Percentiles rank a stretch among this genome's conserved stretches.
phyloP scores from a whole-genome alignment of 164 flowering plant genomes.

The Liquidambar formosana region DNA sequence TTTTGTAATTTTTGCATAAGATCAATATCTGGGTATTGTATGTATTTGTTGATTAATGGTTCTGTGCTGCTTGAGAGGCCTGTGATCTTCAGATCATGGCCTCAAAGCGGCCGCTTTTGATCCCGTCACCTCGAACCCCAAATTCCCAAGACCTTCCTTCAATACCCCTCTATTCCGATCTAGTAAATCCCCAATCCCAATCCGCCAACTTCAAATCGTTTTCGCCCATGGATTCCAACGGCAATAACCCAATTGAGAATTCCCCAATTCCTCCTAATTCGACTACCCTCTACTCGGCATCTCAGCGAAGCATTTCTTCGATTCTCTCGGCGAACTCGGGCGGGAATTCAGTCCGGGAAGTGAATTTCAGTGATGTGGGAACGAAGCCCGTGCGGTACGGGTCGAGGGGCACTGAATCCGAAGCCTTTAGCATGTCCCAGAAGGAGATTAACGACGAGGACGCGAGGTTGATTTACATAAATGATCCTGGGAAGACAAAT shows the following conservation, averaged over 20 bases:
- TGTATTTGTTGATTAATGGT: slow-evolving; percentile 14
- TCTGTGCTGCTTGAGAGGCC: slow-evolving; percentile 15
- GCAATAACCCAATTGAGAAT: slow-evolving; percentile 27
- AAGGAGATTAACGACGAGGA: slow-evolving; percentile 86
- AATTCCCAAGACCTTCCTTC: slow-evolving; percentile 13
- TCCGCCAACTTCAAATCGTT: slow-evolving; percentile 5
- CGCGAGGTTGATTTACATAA: slow-evolving; percentile 65
- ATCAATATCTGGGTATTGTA: slow-evolving; percentile 18
- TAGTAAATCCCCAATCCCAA: slow-evolving; percentile 8
- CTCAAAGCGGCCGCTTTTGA: slow-evolving; percentile 44
- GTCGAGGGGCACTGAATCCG: slow-evolving; percentile 62
- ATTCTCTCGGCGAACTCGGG: slow-evolving; percentile 40
- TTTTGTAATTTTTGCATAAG: slow-evolving; percentile 1
- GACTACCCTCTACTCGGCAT: slow-evolving; percentile 27
- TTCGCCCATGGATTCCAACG: slow-evolving; percentile 40
- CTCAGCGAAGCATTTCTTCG: slow-evolving; percentile 45
- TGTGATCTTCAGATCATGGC: slow-evolving; percentile 49
- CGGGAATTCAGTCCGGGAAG: slow-evolving; percentile 34
- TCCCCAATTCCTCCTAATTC: slow-evolving; percentile 15
- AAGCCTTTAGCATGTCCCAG: slow-evolving; percentile 55
- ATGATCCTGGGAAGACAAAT: slow-evolving; percentile 69
- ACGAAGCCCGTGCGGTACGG: slow-evolving; percentile 55
- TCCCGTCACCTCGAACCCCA: slow-evolving; percentile 41
- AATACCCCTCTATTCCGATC: slow-evolving; percentile 17
- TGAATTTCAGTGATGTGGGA: slow-evolving; percentile 28